Percentiles rank a stretch among this genome's conserved stretches.
Evolutionary conservation across 1,284 basidiomycete genomes (phyloP).

Genomic region (Trichosporon sp.): DNA sequence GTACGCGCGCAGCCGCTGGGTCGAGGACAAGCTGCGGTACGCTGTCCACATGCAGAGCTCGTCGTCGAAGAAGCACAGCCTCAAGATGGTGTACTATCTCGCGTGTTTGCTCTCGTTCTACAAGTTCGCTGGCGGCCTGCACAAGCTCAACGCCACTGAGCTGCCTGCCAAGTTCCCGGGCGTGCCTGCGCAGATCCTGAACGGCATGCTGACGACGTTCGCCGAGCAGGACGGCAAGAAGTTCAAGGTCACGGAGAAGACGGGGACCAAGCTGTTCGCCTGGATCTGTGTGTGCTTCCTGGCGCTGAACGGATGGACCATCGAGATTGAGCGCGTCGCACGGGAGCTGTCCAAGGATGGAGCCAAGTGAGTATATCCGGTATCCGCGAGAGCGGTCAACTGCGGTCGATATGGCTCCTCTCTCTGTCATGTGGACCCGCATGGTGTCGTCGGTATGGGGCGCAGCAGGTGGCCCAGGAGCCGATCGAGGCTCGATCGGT

Average conservation of each 20-base stretch:
- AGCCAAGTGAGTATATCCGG: conserved; percentile 56
- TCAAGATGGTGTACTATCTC: conserved; percentile 63
- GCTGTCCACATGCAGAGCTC: conserved; percentile 15
- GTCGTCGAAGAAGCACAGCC: not conserved
- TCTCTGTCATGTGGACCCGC: not conserved
- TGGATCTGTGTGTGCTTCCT: conserved; percentile 76
- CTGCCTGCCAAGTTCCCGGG: conserved; percentile 57
- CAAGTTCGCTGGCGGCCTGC: conserved; percentile 44
- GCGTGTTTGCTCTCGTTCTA: conserved; percentile 69
- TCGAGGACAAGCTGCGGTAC: conserved; percentile 49
- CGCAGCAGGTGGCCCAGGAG: not conserved
- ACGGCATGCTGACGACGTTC: conserved; percentile 72
- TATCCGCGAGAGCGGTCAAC: not conserved
- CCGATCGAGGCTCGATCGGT: not conserved
- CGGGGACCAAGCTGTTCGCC: conserved; percentile 65
- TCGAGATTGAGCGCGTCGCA: conserved; percentile 64
- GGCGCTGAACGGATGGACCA: conserved; percentile 67
- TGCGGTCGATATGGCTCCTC: not conserved
- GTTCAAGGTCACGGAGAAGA: conserved; percentile 63
- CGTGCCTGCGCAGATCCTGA: conserved; percentile 63
- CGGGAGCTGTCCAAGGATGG: conserved; percentile 64
- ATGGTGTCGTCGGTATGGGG: not conserved
- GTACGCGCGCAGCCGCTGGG: conserved; percentile 62
- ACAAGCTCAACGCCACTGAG: conserved; percentile 27
- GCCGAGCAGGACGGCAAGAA: conserved; percentile 62